Evolutionary conservation across 140 eudicot species (phyloP).

Genomic region (Senecio squalidus): DNA sequence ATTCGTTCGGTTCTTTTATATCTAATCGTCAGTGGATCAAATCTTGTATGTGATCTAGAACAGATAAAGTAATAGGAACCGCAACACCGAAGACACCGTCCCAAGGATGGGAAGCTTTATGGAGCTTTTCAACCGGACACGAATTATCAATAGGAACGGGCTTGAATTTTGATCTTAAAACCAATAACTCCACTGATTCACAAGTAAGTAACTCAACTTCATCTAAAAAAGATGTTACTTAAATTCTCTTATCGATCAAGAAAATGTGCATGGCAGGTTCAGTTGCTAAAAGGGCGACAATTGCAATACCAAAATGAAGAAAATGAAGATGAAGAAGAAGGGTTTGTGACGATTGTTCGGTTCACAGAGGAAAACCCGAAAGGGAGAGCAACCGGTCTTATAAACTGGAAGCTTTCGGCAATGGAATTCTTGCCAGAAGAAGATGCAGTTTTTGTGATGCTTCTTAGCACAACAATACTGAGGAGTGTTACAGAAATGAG

Average conservation of each 20-base stretch:
- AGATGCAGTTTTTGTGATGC: slow-evolving; percentile 63
- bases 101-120: slow-evolving; percentile 50
- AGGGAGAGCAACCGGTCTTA: slow-evolving; percentile 85
- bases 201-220: too few relatives aligned
- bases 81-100: slow-evolving; percentile 75
- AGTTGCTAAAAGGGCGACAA: slow-evolving; percentile 62
- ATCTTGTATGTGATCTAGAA: slow-evolving; percentile 38
- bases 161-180: slow-evolving; percentile 44
- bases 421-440: slow-evolving; percentile 77
- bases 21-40: slow-evolving; percentile 2
- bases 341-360: slow-evolving; percentile 61
- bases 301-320: slow-evolving; percentile 42
- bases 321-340: slow-evolving; percentile 25
- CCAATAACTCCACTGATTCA: slow-evolving; percentile 26
- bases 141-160: slow-evolving; percentile 40
- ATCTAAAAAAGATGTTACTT: too few relatives aligned
- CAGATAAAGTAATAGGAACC: slow-evolving; percentile 89
- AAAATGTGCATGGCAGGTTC: too few relatives aligned
- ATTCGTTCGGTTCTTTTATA: background rate
- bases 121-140: slow-evolving; percentile 78
- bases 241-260: too few relatives aligned
- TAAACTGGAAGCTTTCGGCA: slow-evolving; percentile 73
- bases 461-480: slow-evolving; percentile 45
- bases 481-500: slow-evolving; percentile 64
- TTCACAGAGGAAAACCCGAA: slow-evolving; percentile 60